Evolutionary conservation across 2,329 filamentous ascomycete species (phyloP).

Genomic region (Pseudogymnoascus sp.): DNA sequence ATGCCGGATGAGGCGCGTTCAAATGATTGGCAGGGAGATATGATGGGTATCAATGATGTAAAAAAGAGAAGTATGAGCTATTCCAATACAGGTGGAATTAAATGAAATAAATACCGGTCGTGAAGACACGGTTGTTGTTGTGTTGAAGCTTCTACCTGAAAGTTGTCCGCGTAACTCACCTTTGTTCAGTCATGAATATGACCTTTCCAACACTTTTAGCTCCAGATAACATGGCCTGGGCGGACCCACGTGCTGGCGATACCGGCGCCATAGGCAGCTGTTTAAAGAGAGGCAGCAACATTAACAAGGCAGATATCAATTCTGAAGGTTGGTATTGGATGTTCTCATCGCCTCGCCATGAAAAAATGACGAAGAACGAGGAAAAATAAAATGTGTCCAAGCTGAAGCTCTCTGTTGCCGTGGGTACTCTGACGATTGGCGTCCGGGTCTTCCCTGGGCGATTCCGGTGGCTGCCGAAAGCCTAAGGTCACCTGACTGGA

Average conservation of each 20-base stretch:
- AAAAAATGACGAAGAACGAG: not conserved
- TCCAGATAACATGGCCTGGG: not conserved
- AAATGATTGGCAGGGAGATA: not conserved
- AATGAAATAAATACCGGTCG: not conserved
- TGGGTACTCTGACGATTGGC: not conserved
- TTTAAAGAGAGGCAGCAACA: slow-evolving; percentile 6
- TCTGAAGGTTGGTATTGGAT: not conserved
- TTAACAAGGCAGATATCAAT: not conserved
- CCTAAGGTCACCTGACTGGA: not conserved
- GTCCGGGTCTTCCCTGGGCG: not conserved
- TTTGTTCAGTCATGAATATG: not conserved
- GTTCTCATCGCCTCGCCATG: not conserved
- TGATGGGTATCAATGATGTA: not conserved
- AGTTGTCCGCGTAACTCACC: not conserved
- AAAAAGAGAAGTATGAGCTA: not conserved
- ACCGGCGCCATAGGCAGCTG: slow-evolving; percentile 1
- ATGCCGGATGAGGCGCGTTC: not conserved
- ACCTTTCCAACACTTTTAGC: not conserved
- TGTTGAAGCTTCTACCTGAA: slow-evolving; percentile 4
- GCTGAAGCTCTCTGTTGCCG: not conserved
- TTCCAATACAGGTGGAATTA: not conserved
- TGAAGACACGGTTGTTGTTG: slow-evolving; percentile 7
- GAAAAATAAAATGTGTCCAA: not conserved
- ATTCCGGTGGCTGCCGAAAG: not conserved
- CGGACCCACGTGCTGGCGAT: slow-evolving; percentile 2